These are phyloP conservation scores for Leccinum subrobustum DNA, from an alignment of 1,284 basidiomycete species.

Conservation along the genomic window DNA sequence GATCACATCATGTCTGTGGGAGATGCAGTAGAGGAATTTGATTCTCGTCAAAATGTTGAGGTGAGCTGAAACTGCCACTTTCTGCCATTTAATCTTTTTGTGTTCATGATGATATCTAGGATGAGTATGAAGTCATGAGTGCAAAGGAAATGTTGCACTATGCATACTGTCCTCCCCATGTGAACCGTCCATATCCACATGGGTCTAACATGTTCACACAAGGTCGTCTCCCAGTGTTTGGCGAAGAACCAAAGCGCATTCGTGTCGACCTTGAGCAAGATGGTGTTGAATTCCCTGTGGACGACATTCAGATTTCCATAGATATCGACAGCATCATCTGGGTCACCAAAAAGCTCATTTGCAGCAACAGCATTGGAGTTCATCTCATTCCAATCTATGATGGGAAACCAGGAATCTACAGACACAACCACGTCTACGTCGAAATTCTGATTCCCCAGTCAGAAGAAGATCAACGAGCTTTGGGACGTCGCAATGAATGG, in stretches of 20 bases:
- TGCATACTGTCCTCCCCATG: background rate
- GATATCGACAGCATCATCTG: constrained; percentile 22
- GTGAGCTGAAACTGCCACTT: background rate
- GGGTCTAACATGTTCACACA: constrained; percentile 9
- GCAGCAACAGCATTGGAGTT: constrained; percentile 1
- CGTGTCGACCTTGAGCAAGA: constrained; percentile 11
- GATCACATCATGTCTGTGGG: constrained; percentile 11
- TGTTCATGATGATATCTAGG: background rate
- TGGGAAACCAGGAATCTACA: background rate
- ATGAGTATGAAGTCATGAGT: constrained; percentile 2
- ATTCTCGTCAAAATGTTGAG: background rate
- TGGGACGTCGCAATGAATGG: background rate
- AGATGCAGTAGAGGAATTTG: background rate
- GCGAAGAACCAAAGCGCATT: background rate
- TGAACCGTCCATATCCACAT: background rate
- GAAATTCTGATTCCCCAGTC: background rate
- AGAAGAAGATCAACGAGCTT: background rate
- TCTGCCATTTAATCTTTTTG: too few relatives aligned
- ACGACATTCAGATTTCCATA: constrained; percentile 4
- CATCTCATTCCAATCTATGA: constrained; percentile 6
- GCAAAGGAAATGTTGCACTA: constrained; percentile 11
- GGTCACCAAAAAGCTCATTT: constrained; percentile 1
- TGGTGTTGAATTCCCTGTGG: background rate
- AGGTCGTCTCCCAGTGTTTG: background rate
- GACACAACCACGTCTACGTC: background rate